Evolutionary conservation across 192 early-diverging fungal genomes (phyloP), one percentile per base, ranked within the genome.

Genomic region (Chytriomyces hyalinus): DNA sequence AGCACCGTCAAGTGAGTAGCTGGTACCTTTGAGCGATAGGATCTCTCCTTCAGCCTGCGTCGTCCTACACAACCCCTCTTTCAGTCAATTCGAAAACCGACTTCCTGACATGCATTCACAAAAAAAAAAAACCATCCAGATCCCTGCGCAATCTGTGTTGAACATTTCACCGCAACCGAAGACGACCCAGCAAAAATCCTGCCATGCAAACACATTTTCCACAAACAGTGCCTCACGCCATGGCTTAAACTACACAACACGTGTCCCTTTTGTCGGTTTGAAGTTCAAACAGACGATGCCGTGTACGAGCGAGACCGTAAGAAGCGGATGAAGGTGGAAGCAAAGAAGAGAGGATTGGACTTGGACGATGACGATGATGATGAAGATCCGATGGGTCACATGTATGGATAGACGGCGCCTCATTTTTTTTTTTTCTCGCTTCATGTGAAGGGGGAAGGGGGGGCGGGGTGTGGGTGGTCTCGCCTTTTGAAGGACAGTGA

Each of bases 221-320:
- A 80, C 61, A 65, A 63, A 60, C 26, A 71, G 47, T 80, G 79
- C 51, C 70, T 80, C 43, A 69, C 48, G 11, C 73, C 74, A 13
- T 80, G 79, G 79, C 62, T 80, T 44, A 71, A 77, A 26, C 59
- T 80, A 45, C 77, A 78, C 69, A 78, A 78, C 59, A 78, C 67
- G 8, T 78, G 77, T 78, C 77, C 77, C 13, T 68, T 78, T 28
- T 78, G 77, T 61, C 73, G 78, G 10, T 67, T 10, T 17, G 78
- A 79, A 46, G 17, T 80, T 49, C 79, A 66, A 46, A 80, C 79
- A 8, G 79, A 80, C 62, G 79, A 80, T 64, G 45, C 48, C 15
- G 65, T 50, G 45, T 80, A 80, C 46, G 80, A 81, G 49, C 53
- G 51, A 9, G 59, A 43, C 15, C 20, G 77, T 10, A 78, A 78